Evolutionary conservation across 805 yeast genomes (phyloP).

Genomic region (Candida odintsovae): DNA sequence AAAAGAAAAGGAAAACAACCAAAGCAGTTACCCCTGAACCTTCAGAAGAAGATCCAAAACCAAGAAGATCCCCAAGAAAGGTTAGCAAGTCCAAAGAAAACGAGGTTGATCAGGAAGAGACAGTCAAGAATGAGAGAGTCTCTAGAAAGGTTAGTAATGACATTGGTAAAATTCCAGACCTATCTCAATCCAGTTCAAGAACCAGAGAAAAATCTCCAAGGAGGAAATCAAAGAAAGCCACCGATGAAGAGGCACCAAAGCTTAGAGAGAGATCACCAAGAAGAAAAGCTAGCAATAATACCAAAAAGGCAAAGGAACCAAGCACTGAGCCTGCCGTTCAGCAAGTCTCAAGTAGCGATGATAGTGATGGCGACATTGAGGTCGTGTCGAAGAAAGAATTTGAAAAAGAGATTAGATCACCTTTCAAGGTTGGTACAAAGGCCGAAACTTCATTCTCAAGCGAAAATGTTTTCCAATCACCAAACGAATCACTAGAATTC

Average conservation of each 20-base stretch:
- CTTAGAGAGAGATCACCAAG: slow-evolving; percentile 8
- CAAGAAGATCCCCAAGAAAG: slow-evolving; percentile 15
- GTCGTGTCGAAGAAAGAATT: slow-evolving; percentile 3
- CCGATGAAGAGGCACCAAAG: background rate
- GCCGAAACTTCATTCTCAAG: slow-evolving; percentile 25
- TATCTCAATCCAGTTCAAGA: slow-evolving; percentile 7
- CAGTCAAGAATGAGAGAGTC: background rate
- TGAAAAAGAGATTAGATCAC: slow-evolving; percentile 3
- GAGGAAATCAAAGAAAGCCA: slow-evolving; percentile 1
- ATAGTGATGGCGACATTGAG: slow-evolving; percentile 4
- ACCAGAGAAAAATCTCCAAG: slow-evolving; percentile 10
- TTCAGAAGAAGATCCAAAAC: background rate
- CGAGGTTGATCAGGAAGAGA: slow-evolving; percentile 5
- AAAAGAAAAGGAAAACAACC: slow-evolving; percentile 5
- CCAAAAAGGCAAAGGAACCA: background rate
- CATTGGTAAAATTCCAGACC: slow-evolving; percentile 12
- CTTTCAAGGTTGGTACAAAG: slow-evolving; percentile 9
- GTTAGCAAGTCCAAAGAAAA: slow-evolving; percentile 16
- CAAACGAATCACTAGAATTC: slow-evolving; percentile 15
- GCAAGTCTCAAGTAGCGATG: background rate
- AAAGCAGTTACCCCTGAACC: slow-evolving; percentile 1
- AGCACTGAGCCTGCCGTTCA: background rate
- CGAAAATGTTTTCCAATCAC: slow-evolving; percentile 32
- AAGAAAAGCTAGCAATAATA: slow-evolving; percentile 1
- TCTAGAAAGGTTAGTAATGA: slow-evolving; percentile 3